Conservation (phyloP, 2,329 filamentous ascomycete species). For the Ustulina deusta region DNA sequence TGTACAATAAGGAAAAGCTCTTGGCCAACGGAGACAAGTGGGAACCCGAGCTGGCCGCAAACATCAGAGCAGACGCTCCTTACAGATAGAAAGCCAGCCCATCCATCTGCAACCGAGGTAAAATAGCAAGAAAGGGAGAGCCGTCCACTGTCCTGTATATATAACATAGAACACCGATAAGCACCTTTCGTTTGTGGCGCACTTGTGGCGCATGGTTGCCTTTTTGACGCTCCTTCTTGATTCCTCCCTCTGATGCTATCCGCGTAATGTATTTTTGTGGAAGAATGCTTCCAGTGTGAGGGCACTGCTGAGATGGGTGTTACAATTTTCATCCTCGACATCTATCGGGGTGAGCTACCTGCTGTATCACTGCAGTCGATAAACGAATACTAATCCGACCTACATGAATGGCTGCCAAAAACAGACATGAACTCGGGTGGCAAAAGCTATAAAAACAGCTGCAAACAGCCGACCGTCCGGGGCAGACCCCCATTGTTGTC, state of each 20-base stretch:
- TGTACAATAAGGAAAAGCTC: slow-evolving; percentile 98
- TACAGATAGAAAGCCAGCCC: slow-evolving; percentile 74
- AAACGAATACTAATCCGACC: not conserved
- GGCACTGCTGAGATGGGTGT: not conserved
- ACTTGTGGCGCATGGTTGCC: slow-evolving; percentile 32
- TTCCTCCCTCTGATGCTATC: not conserved
- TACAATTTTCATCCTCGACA: not conserved
- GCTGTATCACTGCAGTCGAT: too few species aligned
- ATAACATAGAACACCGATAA: slow-evolving; percentile 34
- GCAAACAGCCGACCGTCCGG: not conserved
- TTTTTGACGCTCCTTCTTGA: not conserved
- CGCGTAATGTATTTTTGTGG: not conserved
- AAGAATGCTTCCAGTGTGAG: not conserved
- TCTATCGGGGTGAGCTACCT: not conserved
- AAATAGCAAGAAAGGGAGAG: not conserved
- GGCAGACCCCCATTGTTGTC: too few species aligned
- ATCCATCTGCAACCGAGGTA: not conserved
- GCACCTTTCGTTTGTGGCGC: slow-evolving; percentile 37
- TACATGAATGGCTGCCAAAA: not conserved
- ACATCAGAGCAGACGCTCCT: slow-evolving; percentile 90
- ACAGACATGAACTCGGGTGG: not conserved
- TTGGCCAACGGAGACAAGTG: slow-evolving; percentile 93
- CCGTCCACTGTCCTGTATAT: slow-evolving; percentile 37
- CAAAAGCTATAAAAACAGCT: not conserved
- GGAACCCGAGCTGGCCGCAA: slow-evolving; percentile 96